These are phyloP conservation scores for Clavulina sp. DNA, from an alignment of 768 basidiomycete species.

Conservation along the genomic window DNA sequence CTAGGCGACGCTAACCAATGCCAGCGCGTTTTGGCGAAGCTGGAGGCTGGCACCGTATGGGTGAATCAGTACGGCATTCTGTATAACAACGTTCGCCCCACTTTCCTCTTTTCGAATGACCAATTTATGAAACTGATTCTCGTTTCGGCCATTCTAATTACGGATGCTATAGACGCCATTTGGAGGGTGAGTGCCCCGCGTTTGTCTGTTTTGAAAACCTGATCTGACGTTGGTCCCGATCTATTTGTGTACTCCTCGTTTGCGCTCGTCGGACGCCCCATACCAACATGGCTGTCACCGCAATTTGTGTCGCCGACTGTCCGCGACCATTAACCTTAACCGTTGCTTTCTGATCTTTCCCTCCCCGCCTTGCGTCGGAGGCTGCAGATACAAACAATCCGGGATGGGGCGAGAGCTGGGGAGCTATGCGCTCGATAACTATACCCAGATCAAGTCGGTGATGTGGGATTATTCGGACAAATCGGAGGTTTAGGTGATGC, in stretches of 20 bases:
- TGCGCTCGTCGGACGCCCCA: too few species aligned
- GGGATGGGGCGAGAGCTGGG: conserved; percentile 70
- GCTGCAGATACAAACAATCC: conserved; percentile 45
- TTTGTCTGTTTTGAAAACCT: background rate
- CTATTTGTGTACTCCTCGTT: background rate
- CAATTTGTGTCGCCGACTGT: too few species aligned
- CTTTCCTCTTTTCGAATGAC: background rate
- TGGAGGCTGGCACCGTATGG: conserved; percentile 44
- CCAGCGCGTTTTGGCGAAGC: background rate
- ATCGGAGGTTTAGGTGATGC: too few species aligned
- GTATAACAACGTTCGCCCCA: conserved; percentile 76
- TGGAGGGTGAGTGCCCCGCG: background rate
- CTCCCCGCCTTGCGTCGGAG: too few species aligned
- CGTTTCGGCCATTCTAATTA: background rate
- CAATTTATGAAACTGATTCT: background rate
- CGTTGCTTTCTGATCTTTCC: too few species aligned
- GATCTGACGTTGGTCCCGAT: background rate
- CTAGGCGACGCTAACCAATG: conserved; percentile 4
- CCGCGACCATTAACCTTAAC: too few species aligned
- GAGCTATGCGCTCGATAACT: conserved; percentile 67
- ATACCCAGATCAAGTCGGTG: conserved; percentile 64
- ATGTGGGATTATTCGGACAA: conserved; percentile 49
- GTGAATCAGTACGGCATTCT: conserved; percentile 78
- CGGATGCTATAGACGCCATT: background rate
- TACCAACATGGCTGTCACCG: too few species aligned